These are phyloP conservation scores for Naganishia onofrii DNA, from an alignment of 768 basidiomycete species.

Conservation along the genomic window DNA sequence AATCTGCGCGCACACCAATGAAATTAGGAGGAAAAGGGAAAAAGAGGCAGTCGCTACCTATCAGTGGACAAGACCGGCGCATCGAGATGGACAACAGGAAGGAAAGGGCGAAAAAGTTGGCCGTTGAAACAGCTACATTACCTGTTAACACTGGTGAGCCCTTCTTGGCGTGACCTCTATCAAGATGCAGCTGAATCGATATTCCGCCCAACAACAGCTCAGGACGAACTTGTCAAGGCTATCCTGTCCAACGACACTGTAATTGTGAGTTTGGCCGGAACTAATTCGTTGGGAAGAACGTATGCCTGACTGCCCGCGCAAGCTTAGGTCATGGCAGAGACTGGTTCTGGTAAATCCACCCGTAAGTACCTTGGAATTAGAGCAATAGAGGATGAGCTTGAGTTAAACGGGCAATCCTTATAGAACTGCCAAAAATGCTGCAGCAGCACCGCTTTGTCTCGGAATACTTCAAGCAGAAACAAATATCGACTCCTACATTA, in stretches of 20 bases:
- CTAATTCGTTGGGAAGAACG: not conserved
- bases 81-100: constrained; percentile 1
- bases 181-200: constrained; percentile 3
- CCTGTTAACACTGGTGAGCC: constrained; percentile 49
- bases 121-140: constrained; percentile 38
- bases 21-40: constrained; percentile 2
- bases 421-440: constrained; percentile 46
- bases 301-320: not conserved
- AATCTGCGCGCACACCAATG: not conserved
- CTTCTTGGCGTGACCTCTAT: not conserved
- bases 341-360: constrained; percentile 51
- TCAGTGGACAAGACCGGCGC: not conserved
- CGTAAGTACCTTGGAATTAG: constrained; percentile 15
- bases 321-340: constrained; percentile 47
- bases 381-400: not conserved
- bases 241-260: constrained; percentile 48
- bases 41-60: not conserved
- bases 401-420: not conserved
- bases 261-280: constrained; percentile 37
- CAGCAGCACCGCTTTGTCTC: constrained; percentile 28
- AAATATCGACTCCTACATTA: constrained; percentile 35
- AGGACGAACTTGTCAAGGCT: constrained; percentile 41
- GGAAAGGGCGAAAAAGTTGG: constrained; percentile 37
- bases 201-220: constrained; percentile 27
- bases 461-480: constrained; percentile 9